A percentile compares a stretch with the other conserved stretches of the same genome.
Evolutionary conservation across 208 protist species (phyloP).

Genomic region (Trypanosoma lewisi): DNA sequence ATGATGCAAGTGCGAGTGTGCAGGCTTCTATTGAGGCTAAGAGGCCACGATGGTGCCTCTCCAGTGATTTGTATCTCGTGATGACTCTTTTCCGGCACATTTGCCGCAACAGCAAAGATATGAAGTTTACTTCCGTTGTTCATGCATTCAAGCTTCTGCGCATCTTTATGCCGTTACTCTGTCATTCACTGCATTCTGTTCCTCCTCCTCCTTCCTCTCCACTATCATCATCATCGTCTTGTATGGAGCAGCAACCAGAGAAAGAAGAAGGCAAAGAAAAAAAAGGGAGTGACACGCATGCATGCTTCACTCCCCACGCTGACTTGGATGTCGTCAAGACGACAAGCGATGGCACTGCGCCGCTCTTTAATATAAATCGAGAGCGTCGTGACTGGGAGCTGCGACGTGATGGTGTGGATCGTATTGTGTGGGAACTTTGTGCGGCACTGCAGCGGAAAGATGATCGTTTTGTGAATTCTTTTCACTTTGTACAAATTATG

Average conservation of each 20-base stretch:
- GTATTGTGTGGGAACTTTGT: constrained; percentile 50
- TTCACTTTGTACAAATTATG: constrained; percentile 79
- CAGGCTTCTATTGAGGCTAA: constrained; percentile 4
- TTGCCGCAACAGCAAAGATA: constrained; percentile 31
- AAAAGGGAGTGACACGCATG: neutral
- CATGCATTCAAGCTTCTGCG: constrained; percentile 71
- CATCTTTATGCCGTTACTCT: constrained; percentile 54
- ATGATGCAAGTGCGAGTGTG: constrained; percentile 28
- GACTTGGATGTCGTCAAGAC: neutral
- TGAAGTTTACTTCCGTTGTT: constrained; percentile 72
- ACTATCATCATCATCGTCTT: neutral
- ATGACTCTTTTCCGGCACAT: constrained; percentile 29
- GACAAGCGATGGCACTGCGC: neutral
- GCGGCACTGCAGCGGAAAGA: constrained; percentile 50
- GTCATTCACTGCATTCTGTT: too few species aligned
- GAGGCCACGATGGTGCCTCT: neutral
- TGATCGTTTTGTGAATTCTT: constrained; percentile 54
- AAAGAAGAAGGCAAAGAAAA: neutral
- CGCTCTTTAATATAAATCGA: neutral
- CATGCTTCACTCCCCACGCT: neutral
- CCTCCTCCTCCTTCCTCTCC: constrained; percentile 35
- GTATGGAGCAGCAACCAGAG: neutral
- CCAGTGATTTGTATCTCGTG: constrained; percentile 18
- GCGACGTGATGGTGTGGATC: constrained; percentile 42
- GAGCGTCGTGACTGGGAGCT: constrained; percentile 22